These are phyloP conservation scores for Solanum rostratum DNA, from an alignment of 257 asterid genomes.

Conservation along the genomic window DNA sequence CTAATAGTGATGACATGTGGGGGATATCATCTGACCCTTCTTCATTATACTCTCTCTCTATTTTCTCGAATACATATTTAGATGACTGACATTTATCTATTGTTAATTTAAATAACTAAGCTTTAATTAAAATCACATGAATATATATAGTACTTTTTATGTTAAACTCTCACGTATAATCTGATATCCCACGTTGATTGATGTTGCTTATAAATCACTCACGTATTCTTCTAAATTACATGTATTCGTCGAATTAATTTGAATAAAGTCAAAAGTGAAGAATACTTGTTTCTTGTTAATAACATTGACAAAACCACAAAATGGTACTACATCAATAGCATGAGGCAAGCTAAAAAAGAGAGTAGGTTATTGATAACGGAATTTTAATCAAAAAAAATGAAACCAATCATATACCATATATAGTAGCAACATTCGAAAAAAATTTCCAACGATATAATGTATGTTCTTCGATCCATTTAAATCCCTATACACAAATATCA, in stretches of 20 bases:
- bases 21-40: not conserved
- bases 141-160: not conserved
- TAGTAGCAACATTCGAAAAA: not conserved
- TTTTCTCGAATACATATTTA: too few relatives aligned
- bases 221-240: not conserved
- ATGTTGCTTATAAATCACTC: not conserved
- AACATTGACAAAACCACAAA: not conserved
- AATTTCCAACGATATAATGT: not conserved
- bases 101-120: not conserved
- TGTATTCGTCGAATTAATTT: not conserved
- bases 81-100: too few relatives aligned
- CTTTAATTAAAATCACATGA: too few relatives aligned
- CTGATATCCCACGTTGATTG: too few relatives aligned
- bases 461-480: not conserved
- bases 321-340: not conserved
- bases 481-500: too few relatives aligned
- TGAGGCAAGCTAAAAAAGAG: not conserved
- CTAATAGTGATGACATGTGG: too few relatives aligned
- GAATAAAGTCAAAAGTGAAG: not conserved
- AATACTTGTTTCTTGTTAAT: not conserved
- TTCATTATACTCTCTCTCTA: too few relatives aligned
- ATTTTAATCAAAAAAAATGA: not conserved
- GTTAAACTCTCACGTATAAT: too few relatives aligned
- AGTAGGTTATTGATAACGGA: not conserved
- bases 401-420: not conserved